Percentiles rank a stretch among this genome's conserved stretches.
These are phyloP conservation scores for Coniochaeta prunicola DNA, from an alignment of 2,329 filamentous ascomycete genomes.

Conservation along the genomic window DNA sequence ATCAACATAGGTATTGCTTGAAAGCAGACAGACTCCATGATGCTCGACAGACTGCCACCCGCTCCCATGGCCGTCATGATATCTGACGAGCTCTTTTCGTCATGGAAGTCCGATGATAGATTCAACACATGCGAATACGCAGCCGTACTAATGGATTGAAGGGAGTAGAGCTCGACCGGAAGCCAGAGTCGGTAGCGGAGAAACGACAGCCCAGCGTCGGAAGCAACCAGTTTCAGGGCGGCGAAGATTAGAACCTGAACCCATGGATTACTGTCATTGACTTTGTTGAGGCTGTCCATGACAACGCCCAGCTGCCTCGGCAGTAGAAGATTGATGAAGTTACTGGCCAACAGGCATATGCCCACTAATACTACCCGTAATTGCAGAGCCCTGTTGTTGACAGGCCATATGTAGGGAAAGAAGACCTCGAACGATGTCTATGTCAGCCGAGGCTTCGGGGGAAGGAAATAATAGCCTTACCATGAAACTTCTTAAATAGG, in stretches of 20 bases:
- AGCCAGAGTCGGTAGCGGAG: constrained; percentile 49
- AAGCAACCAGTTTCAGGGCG: constrained; percentile 41
- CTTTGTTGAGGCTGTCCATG: constrained; percentile 57
- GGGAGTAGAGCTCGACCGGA: constrained; percentile 50
- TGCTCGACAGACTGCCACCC: constrained; percentile 44
- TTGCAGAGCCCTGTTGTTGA: constrained; percentile 58
- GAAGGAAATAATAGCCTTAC: constrained; percentile 25
- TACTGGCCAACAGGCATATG: constrained; percentile 60
- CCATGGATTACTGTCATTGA: constrained; percentile 42
- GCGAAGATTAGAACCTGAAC: constrained; percentile 44
- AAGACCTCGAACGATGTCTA: constrained; percentile 47
- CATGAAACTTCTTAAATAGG: constrained; percentile 67
- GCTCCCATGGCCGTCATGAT: constrained; percentile 50
- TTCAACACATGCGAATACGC: constrained; percentile 54
- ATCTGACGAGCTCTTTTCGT: constrained; percentile 52
- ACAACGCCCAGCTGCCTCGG: constrained; percentile 78
- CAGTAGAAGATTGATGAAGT: constrained; percentile 67
- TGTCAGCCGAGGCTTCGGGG: constrained; percentile 4
- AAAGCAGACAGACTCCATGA: constrained; percentile 52
- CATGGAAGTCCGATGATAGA: constrained; percentile 54
- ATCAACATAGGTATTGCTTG: constrained; percentile 52
- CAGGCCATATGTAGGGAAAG: constrained; percentile 73
- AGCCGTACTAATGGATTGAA: constrained; percentile 43
- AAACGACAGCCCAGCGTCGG: constrained; percentile 47
- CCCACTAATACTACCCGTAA: constrained; percentile 59